Base-by-base conservation (phyloP, 208 protist species). In the Trypanosoma melophagium region DNA sequence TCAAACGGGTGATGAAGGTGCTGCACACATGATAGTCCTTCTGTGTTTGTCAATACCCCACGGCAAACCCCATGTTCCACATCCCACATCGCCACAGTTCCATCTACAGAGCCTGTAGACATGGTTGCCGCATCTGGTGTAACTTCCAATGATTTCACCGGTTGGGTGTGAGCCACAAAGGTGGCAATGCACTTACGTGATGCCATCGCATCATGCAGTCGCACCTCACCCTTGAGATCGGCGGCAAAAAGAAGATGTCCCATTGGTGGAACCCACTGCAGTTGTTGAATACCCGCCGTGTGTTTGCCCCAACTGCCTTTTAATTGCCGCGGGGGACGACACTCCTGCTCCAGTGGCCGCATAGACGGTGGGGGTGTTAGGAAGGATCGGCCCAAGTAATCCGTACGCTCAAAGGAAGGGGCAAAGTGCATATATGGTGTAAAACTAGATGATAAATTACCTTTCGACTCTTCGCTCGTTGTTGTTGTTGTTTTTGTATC, bases 211-310 rank as follows among this genome's bases (percentile, higher is more conserved):
- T 97, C 87, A 90, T 96, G 99, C 54, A 99, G 79, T 60, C 92
- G 89, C 54, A 89, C 81, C 49, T 86, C 84, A 2, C 81, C 80
- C 49, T 96, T 86, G 64, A 98, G 81, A 66, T 95, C 84, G 1
- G 89, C 85, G 0, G 94, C 95, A 59, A 99, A 93, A 7, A 99
- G 71, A 7, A 99, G 74, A 81, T 99, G 97, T 8, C 92, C 98
- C 13, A 74, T 80, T 31, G 82, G 68, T 24, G 98, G 98, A 16
- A 97, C 95, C 76, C 97, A 97, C 31, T 90, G 84, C 50, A 99
- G 83, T 10, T 87, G 77, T 24, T 91, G 86, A 19, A 99, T 86
- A 25, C 93, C 96, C 14, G 95, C 95, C 0, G 63, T 76, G 67
- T 96, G 92, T 14, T 84, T 91, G 14, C 47, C 63, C 53, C 21